phyloP scores from a whole-genome alignment of 129 eudicot genomes.

The Kitagawia praeruptora region DNA sequence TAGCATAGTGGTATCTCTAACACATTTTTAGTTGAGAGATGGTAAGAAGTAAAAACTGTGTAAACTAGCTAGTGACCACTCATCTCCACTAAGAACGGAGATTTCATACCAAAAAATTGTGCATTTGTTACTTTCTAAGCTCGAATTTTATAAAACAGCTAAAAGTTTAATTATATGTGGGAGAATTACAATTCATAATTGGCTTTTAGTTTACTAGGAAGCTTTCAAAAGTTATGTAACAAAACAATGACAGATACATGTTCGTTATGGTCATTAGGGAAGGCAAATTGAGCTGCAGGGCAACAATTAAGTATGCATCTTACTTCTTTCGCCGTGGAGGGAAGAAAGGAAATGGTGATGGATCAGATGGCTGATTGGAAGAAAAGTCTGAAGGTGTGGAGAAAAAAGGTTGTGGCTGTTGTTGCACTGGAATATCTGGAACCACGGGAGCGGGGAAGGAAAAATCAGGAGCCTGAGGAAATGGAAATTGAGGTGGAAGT shows the following conservation, averaged over 20 bases:
- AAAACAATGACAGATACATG: background rate
- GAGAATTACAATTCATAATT: background rate
- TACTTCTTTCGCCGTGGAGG: background rate
- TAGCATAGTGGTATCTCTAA: no score
- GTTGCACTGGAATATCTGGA: background rate
- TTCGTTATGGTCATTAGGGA: background rate
- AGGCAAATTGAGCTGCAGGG: background rate
- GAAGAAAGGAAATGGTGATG: conserved; percentile 7
- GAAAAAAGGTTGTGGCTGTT: background rate
- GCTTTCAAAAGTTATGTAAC: background rate
- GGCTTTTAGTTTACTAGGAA: background rate
- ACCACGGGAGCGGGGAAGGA: conserved; percentile 3
- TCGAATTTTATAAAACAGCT: background rate
- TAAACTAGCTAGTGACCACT: no score
- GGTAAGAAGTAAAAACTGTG: no score
- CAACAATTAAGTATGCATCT: background rate
- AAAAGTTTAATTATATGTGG: background rate
- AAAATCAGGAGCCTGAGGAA: conserved; percentile 9
- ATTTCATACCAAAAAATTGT: no score
- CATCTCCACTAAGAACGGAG: no score
- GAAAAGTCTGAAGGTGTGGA: background rate
- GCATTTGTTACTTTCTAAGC: background rate
- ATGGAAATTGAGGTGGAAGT: conserved; percentile 5
- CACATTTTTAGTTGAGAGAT: no score
- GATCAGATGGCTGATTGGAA: background rate